Evolutionary conservation across 1,284 basidiomycete species (phyloP), one percentile per base, ranked within the genome.

Genomic region (Inonotus obliquus): DNA sequence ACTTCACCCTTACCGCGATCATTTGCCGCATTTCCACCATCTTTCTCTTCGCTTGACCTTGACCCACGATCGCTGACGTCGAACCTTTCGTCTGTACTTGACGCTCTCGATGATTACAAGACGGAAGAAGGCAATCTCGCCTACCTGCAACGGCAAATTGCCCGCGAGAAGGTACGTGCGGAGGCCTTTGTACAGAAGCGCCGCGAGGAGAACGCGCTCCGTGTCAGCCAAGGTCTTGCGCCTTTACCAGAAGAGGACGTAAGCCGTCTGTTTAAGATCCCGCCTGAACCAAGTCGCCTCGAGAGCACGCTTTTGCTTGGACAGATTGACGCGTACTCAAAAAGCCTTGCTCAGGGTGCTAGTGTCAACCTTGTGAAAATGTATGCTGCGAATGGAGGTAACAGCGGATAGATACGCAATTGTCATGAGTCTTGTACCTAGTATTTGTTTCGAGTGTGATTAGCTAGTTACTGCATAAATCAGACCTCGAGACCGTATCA

Each of bases 91-190:
- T 85, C 89, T 72, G 86, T 96, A 51, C 85, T 92, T 65, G 91
- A 96, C 70, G 85, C 88, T 0, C 80, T 97, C 65, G 93, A 96
- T 73, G 84, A 80, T 63, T 93, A 94, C 79, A 86, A 87, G 67
- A 92, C 91, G 62, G 95, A 97, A 75, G 90, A 94, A 71, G 91
- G 94, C 65, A 98, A 98, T 74, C 84, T 98, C 62, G 94, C 92
- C 54, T 99, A 96, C 81, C 81, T 96, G 70, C 82, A 84, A 53
- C 88, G 96, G 62, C 95, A 98, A 74, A 94, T 98, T 69, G 90
- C 88, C 25, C 85, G 96, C 52, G 96, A 98, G 75, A 90, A 89
- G 72, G 77, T 83, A 44, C 86, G 86, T 65, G 92, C 94, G 63
- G 96, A 99, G 65, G 78, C 80, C 61, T 87, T 88, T 69, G 75